A percentile compares a stretch with the other conserved stretches of the same genome.
Evolutionary conservation across 176 grass and related monocot genomes (phyloP).

Genomic region (Areca catechu): DNA sequence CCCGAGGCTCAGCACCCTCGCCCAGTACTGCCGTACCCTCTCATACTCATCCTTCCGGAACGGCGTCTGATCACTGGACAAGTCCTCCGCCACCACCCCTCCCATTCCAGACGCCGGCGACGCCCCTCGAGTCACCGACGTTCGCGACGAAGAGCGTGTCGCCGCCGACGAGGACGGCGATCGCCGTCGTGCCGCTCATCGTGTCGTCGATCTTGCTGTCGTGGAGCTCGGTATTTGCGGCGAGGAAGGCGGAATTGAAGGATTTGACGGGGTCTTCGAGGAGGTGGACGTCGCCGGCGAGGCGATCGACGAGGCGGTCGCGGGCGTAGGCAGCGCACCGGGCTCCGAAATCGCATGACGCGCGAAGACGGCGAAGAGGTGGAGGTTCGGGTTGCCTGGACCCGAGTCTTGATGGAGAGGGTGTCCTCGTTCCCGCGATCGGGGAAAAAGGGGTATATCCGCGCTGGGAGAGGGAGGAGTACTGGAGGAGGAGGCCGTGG

Average conservation of each 20-base stretch:
- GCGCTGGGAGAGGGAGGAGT: slow-evolving; percentile 46
- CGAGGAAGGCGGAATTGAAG: slow-evolving; percentile 40
- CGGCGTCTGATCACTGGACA: slow-evolving; percentile 92
- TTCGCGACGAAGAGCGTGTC: slow-evolving; percentile 66
- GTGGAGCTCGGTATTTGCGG: slow-evolving; percentile 65
- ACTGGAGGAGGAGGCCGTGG: slow-evolving; percentile 45
- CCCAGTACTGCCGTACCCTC: slow-evolving; percentile 62
- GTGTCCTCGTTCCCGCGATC: slow-evolving; percentile 72
- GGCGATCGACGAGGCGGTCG: slow-evolving; percentile 43
- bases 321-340: slow-evolving; percentile 60
- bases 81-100: slow-evolving; percentile 51
- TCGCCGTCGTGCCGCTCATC: slow-evolving; percentile 95
- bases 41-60: slow-evolving; percentile 85
- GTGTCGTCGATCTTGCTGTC: slow-evolving; percentile 63
- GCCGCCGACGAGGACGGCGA: slow-evolving; percentile 56
- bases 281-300: slow-evolving; percentile 21
- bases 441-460: slow-evolving; percentile 75
- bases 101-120: slow-evolving; percentile 51
- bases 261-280: slow-evolving; percentile 30
- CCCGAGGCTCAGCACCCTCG: slow-evolving; percentile 63
- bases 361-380: slow-evolving; percentile 91
- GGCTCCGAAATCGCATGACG: slow-evolving; percentile 52
- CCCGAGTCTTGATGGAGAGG: slow-evolving; percentile 40
- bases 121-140: slow-evolving; percentile 85
- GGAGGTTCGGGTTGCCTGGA: slow-evolving; percentile 60